Conservation (phyloP, 169 alveolate species). For the Eimeria necatrix region DNA sequence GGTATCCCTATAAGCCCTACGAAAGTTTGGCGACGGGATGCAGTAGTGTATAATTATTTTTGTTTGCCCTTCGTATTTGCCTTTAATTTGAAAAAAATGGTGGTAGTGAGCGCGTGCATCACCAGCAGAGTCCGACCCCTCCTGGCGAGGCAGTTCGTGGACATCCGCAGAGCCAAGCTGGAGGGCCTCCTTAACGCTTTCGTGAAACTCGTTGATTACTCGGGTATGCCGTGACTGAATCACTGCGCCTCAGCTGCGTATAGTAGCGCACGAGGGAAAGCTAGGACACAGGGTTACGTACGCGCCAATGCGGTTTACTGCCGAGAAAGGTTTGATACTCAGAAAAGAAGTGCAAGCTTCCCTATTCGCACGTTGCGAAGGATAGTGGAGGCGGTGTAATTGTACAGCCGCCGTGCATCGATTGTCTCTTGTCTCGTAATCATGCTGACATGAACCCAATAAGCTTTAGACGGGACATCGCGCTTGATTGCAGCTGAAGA, state of each 20-base stretch:
- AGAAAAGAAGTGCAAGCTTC: background rate
- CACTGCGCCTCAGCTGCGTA: background rate
- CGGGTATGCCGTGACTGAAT: conserved; percentile 42
- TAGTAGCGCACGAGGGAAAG: background rate
- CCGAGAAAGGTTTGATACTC: background rate
- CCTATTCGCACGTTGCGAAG: background rate
- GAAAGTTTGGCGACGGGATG: conserved; percentile 25
- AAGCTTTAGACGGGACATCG: background rate
- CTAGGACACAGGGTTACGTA: background rate
- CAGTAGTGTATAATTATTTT: background rate
- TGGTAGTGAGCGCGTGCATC: conserved; percentile 89
- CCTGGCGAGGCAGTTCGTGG: conserved; percentile 93
- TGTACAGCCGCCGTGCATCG: background rate
- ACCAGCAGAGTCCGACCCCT: conserved; percentile 90
- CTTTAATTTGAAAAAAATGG: conserved; percentile 82
- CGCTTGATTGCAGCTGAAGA: background rate
- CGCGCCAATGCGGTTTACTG: background rate
- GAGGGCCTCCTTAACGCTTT: conserved; percentile 89
- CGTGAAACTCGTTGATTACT: conserved; percentile 85
- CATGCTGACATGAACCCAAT: background rate
- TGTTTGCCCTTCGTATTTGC: background rate
- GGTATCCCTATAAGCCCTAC: background rate
- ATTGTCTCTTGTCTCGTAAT: background rate
- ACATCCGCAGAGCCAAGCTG: conserved; percentile 91
- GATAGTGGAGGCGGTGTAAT: background rate